phyloP scores from a whole-genome alignment of 2,329 filamentous ascomycete genomes.

The Colletotrichum trifolii region DNA sequence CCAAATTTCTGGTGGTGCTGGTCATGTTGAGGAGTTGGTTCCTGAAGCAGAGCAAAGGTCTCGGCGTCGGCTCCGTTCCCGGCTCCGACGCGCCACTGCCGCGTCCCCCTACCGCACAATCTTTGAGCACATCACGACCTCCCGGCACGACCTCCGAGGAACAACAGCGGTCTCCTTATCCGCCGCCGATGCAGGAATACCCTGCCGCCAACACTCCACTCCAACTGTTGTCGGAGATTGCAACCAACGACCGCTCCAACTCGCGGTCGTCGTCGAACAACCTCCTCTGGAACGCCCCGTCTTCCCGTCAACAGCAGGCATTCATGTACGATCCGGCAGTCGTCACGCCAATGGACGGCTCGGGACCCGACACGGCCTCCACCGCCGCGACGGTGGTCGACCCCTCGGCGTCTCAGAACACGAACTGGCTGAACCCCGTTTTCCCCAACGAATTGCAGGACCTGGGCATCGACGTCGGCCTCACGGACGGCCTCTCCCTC shows the following conservation, averaged over 20 bases:
- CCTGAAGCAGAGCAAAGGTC: conserved; percentile 57
- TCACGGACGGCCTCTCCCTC: conserved; percentile 32
- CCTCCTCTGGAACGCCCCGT: conserved; percentile 38
- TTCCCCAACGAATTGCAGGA: conserved; percentile 26
- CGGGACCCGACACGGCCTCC: conserved; percentile 14
- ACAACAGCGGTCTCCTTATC: conserved; percentile 38
- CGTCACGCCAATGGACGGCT: conserved; percentile 16
- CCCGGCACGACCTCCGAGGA: background rate
- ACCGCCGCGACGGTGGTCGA: conserved; percentile 15
- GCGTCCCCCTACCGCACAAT: background rate
- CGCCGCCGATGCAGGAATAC: conserved; percentile 41
- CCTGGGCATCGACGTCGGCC: conserved; percentile 31
- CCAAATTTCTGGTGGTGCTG: conserved; percentile 78
- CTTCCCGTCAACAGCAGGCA: conserved; percentile 45
- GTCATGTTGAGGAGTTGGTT: conserved; percentile 79
- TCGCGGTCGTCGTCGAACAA: conserved; percentile 27
- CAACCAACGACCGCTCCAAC: conserved; percentile 53
- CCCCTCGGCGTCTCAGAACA: background rate
- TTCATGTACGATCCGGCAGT: conserved; percentile 49
- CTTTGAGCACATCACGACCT: conserved; percentile 2
- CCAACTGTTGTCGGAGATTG: conserved; percentile 67
- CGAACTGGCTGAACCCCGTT: conserved; percentile 20
- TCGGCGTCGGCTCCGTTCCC: conserved; percentile 3
- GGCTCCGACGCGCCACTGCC: conserved; percentile 10
- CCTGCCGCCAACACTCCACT: conserved; percentile 62